Evolutionary conservation across 202 grass and related monocot genomes (phyloP).

Genomic region (Elaeis oleifera): DNA sequence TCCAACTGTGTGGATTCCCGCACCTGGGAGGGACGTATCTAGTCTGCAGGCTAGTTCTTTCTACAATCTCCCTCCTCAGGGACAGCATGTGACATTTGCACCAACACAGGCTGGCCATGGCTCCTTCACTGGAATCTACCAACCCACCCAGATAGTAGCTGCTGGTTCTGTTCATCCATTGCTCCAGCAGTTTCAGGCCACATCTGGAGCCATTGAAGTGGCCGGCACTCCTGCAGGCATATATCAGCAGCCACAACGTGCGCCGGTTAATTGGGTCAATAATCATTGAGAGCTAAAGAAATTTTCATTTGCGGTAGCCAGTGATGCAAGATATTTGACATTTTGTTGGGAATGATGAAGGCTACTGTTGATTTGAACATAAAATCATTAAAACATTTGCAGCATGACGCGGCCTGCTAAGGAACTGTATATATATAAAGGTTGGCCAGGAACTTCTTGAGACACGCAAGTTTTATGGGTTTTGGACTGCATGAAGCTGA

Average conservation of each 20-base stretch:
- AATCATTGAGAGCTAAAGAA: constrained; percentile 51
- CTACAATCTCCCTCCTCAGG: constrained; percentile 53
- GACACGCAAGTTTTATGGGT: constrained; percentile 24
- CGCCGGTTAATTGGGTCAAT: constrained; percentile 58
- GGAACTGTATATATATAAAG: constrained; percentile 40
- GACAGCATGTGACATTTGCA: constrained; percentile 61
- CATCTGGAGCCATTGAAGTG: constrained; percentile 67
- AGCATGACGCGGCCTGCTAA: constrained; percentile 30
- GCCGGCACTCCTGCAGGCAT: constrained; percentile 38
- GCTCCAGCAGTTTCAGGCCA: constrained; percentile 50
- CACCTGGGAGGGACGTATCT: constrained; percentile 54
- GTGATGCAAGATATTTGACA: neutral
- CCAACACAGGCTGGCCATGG: constrained; percentile 50
- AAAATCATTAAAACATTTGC: constrained; percentile 10
- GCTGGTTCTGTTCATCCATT: constrained; percentile 53
- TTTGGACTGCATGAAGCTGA: constrained; percentile 10
- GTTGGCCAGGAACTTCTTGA: constrained; percentile 26
- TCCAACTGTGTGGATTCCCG: constrained; percentile 48
- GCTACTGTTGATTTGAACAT: constrained; percentile 11
- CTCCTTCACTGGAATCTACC: constrained; percentile 61
- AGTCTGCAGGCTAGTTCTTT: constrained; percentile 47
- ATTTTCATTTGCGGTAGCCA: constrained; percentile 17
- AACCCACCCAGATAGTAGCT: constrained; percentile 40
- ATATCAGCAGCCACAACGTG: constrained; percentile 57
- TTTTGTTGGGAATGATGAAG: constrained; percentile 1